Base-by-base conservation (phyloP, 2,329 filamentous ascomycete species). In the Onygena corvina region DNA sequence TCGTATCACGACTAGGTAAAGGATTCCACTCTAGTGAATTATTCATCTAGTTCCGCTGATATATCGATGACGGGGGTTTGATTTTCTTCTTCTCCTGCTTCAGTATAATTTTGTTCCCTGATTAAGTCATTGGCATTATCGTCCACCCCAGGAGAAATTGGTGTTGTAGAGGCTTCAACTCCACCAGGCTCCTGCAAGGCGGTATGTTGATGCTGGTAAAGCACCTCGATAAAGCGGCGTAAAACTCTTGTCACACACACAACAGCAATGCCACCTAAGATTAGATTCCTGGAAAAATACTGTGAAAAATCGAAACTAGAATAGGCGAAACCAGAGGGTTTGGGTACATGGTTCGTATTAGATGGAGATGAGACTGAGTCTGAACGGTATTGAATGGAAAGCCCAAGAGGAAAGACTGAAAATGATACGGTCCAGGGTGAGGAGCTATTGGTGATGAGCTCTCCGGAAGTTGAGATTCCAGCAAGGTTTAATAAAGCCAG, bases 401-500 rank as follows among this genome's bases (percentile, higher is more conserved):
- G 61, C 46, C 61, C 56, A 44, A 68, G 61, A 29, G 61, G 59
- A 35, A 65, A 59, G 31, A 63, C 57, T 20, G 64, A 60, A 2
- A 64, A 62, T 29, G 63, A 54, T n/a, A 63, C 38, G 36, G 57
- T 57, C 18, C 58, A 46, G 45, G 53, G 45, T 49, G 27, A 23
- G 4, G 25, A 35, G 11, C 1, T 35, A 18, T 25, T 16, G n/a
- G 36, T 27, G 4, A 35, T 5, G 12, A 31, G 25, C 29, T 38
- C 18, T 8, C 30, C 30, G 3, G 42, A 11, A 11, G 42, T 18
- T 20, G 48, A 27, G 14, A 47, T 36, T 7, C 25, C 25, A 7
- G 20, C 21, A 31, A 35, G 16, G 21, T 14, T 23, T 9, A 47
- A 21, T 14, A 47, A 23, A 3, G 18, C 33, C 21, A 20, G 18